Evolutionary conservation across 345 rosid species (phyloP).

Genomic region (Gossypium raimondii): DNA sequence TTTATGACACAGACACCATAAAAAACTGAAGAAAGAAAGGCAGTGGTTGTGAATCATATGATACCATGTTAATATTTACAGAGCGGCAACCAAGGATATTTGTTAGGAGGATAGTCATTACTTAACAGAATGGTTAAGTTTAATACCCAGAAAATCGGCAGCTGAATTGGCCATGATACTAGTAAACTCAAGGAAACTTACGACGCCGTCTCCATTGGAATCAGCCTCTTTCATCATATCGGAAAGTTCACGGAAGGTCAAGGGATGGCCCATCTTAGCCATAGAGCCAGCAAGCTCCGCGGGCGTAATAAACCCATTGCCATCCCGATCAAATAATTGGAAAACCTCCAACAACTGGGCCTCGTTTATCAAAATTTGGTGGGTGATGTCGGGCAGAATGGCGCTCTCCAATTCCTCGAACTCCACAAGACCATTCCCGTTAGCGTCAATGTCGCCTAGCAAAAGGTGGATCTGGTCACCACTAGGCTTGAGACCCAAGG

Average conservation of each 20-base stretch:
- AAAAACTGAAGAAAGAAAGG: neutral
- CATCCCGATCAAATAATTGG: constrained; percentile 61
- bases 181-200: constrained; percentile 76
- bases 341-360: constrained; percentile 62
- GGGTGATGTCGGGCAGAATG: constrained; percentile 66
- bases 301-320: constrained; percentile 66
- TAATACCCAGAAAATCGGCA: constrained; percentile 61
- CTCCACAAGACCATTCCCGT: constrained; percentile 74
- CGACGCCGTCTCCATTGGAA: constrained; percentile 82
- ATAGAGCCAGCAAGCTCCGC: constrained; percentile 73
- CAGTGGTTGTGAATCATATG: neutral
- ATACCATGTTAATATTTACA: too few relatives aligned
- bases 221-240: constrained; percentile 92
- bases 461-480: constrained; percentile 70
- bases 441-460: constrained; percentile 62
- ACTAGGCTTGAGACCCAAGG: constrained; percentile 76
- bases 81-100: too few relatives aligned
- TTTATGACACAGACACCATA: neutral
- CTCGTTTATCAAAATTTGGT: constrained; percentile 55
- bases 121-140: neutral
- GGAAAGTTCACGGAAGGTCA: constrained; percentile 61
- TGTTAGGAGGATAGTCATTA: too few relatives aligned
- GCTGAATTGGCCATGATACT: constrained; percentile 77
- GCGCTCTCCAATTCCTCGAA: constrained; percentile 72
- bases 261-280: constrained; percentile 84